Percentiles rank a stretch among this genome's conserved stretches.
phyloP scores from a whole-genome alignment of 768 basidiomycete species.

The Termitomyces bulborhizus region DNA sequence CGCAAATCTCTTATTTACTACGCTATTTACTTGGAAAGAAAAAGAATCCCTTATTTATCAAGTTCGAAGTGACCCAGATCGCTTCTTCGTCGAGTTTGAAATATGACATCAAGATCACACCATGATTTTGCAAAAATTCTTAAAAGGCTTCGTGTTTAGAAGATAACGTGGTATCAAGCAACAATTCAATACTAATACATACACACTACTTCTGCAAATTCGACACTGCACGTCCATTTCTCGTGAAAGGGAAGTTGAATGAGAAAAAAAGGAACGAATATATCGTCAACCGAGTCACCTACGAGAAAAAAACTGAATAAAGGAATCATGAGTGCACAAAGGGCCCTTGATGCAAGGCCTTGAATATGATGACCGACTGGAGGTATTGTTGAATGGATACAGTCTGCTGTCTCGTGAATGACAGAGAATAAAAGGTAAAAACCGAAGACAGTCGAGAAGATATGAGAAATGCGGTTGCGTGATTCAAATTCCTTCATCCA shows the following conservation, averaged over 20 bases:
- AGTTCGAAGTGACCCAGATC: too few relatives aligned
- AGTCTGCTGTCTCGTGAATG: slow-evolving; percentile 1
- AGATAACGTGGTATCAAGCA: neutral
- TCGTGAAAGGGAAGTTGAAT: neutral
- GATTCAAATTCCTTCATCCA: slow-evolving; percentile 6
- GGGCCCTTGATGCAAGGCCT: neutral
- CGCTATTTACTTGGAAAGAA: too few relatives aligned
- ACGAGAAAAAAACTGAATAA: neutral
- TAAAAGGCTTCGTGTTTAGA: neutral
- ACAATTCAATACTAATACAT: slow-evolving; percentile 20
- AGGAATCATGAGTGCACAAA: slow-evolving; percentile 5
- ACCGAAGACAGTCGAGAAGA: neutral
- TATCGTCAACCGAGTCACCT: neutral
- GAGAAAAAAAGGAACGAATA: neutral
- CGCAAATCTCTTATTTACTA: too few relatives aligned
- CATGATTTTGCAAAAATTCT: too few relatives aligned
- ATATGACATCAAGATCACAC: too few relatives aligned
- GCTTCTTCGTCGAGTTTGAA: neutral
- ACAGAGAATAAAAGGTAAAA: neutral
- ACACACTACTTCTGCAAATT: slow-evolving; percentile 18
- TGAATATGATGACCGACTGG: neutral
- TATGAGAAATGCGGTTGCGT: slow-evolving; percentile 7
- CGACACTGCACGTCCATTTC: slow-evolving; percentile 11
- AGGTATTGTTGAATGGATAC: slow-evolving; percentile 4
- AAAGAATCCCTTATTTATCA: too few relatives aligned